Conservation (phyloP, 2,329 filamentous ascomycete genomes). For the Trematosphaeria pertusa region DNA sequence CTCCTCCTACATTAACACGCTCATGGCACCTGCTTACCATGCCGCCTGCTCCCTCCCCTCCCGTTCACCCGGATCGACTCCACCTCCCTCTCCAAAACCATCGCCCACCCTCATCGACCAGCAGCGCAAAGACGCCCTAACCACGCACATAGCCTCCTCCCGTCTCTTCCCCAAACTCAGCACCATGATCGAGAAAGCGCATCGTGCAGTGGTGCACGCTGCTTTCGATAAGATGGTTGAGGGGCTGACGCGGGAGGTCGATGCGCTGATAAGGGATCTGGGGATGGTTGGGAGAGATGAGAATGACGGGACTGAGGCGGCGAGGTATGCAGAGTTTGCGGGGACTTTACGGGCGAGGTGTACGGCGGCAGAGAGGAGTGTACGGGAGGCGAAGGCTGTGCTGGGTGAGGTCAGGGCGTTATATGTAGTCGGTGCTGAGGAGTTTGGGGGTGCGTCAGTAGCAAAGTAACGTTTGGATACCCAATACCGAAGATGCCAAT, state of each 20-base stretch:
- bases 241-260: slow-evolving; percentile 11
- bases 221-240: slow-evolving; percentile 12
- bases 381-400: slow-evolving; percentile 4
- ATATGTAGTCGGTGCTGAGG: background rate
- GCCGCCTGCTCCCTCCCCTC: slow-evolving; percentile 2
- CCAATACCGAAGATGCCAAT: no score
- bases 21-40: slow-evolving; percentile 19
- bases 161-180: slow-evolving; percentile 14
- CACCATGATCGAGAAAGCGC: slow-evolving; percentile 12
- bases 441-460: no score
- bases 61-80: background rate
- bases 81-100: background rate
- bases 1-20: slow-evolving; percentile 12
- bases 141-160: slow-evolving; percentile 10
- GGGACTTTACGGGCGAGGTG: slow-evolving; percentile 7
- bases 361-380: slow-evolving; percentile 3
- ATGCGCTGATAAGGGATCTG: slow-evolving; percentile 17
- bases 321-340: slow-evolving; percentile 14
- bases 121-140: slow-evolving; percentile 11
- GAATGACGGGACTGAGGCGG: slow-evolving; percentile 6
- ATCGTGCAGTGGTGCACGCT: slow-evolving; percentile 5
- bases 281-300: background rate
- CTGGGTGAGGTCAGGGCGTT: slow-evolving; percentile 7
- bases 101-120: slow-evolving; percentile 1
- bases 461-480: no score